Evolutionary conservation across 805 yeast genomes (phyloP).

Genomic region (Citeromyces matritensis): DNA sequence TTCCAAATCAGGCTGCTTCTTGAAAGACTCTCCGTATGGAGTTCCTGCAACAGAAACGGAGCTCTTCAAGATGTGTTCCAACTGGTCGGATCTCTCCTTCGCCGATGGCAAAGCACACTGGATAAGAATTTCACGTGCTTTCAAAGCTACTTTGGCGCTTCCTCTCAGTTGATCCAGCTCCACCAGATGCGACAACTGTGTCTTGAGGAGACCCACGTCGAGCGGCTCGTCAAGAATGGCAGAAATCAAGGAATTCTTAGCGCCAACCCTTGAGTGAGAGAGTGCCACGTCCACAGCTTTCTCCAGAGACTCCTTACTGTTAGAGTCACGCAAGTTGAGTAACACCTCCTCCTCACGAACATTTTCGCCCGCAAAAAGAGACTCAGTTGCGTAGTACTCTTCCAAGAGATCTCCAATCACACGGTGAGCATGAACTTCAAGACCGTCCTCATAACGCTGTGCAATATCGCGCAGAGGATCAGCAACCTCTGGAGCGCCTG

Average conservation of each 20-base stretch:
- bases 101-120: constrained; percentile 95
- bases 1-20: constrained; percentile 67
- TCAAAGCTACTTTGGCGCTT: constrained; percentile 85
- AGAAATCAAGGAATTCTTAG: constrained; percentile 79
- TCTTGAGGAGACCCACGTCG: constrained; percentile 47
- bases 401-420: constrained; percentile 57
- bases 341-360: constrained; percentile 82
- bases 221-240: constrained; percentile 64
- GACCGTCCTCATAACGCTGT: constrained; percentile 54
- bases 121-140: constrained; percentile 91
- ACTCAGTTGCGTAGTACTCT: constrained; percentile 68
- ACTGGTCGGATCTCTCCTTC: constrained; percentile 91
- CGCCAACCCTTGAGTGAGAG: constrained; percentile 87
- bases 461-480: constrained; percentile 68
- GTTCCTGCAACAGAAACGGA: constrained; percentile 65
- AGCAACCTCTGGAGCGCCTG: constrained; percentile 38
- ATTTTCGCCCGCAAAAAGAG: constrained; percentile 60
- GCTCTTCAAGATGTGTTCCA: constrained; percentile 87
- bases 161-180: constrained; percentile 73
- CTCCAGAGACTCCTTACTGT: constrained; percentile 58
- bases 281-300: constrained; percentile 61
- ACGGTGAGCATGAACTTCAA: constrained; percentile 69
- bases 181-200: constrained; percentile 63
- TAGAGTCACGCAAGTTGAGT: constrained; percentile 74
- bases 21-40: constrained; percentile 71